Conservation (phyloP, 306 rosid species). For the Inga oerstediana region DNA sequence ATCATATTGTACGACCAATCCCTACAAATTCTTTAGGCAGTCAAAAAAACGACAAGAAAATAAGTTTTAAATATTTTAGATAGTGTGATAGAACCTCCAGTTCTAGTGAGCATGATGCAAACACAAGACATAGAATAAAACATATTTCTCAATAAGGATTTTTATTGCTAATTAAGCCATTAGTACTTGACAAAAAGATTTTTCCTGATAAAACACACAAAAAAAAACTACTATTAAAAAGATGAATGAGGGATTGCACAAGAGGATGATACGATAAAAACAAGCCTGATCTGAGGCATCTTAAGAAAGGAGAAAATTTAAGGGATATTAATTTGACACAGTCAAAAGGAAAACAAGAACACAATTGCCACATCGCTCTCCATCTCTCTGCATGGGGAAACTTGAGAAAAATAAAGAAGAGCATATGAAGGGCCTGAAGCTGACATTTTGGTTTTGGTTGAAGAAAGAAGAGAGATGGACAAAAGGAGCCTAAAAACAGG, state of each 20-base stretch:
- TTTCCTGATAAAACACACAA: too few species aligned
- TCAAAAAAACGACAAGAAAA: conserved; percentile 6
- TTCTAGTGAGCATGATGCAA: neutral
- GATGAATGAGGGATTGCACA: neutral
- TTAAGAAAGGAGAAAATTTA: neutral
- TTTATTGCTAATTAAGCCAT: neutral
- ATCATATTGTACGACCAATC: neutral
- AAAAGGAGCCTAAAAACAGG: neutral
- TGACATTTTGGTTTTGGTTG: neutral
- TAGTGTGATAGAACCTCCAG: neutral
- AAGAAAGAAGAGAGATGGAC: neutral
- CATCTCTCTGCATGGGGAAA: neutral
- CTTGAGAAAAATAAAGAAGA: neutral
- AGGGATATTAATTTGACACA: neutral
- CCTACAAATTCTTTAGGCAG: neutral
- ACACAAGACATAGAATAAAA: neutral
- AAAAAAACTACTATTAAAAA: neutral
- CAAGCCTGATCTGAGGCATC: neutral
- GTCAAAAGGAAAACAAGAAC: neutral
- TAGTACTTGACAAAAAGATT: neutral
- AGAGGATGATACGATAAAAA: neutral
- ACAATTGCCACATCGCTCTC: neutral
- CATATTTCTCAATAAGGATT: neutral
- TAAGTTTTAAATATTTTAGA: neutral
- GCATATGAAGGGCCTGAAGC: neutral